Evolutionary conservation across 345 rosid genomes (phyloP).

Genomic region (Moringa oleifera): DNA sequence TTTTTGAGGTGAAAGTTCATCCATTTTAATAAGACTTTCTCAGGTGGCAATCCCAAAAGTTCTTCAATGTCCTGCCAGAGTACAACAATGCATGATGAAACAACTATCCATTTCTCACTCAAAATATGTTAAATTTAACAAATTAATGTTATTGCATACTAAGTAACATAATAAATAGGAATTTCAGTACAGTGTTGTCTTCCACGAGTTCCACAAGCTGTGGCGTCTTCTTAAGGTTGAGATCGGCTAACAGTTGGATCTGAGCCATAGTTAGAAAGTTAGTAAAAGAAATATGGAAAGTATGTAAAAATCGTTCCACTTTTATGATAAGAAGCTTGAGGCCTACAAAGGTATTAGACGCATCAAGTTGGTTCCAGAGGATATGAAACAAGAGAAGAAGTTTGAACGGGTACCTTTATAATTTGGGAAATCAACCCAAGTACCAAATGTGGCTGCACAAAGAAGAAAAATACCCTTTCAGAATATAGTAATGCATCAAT

Average conservation of each 20-base stretch:
- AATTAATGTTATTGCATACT: not conserved
- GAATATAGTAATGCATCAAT: slow-evolving; percentile 3
- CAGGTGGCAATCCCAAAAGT: slow-evolving; percentile 81
- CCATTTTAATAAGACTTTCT: slow-evolving; percentile 83
- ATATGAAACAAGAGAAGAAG: not conserved
- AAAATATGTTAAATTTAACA: not conserved
- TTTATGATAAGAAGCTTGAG: not conserved
- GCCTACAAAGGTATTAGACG: not conserved
- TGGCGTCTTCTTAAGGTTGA: slow-evolving; percentile 90
- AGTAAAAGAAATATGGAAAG: not conserved
- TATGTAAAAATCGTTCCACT: not conserved
- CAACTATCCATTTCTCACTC: not conserved
- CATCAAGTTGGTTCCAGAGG: not conserved
- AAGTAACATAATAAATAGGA: slow-evolving; percentile 9
- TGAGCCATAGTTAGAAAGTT: slow-evolving; percentile 20
- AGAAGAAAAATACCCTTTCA: slow-evolving; percentile 6
- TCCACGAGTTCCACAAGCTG: slow-evolving; percentile 91
- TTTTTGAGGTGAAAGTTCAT: slow-evolving; percentile 89
- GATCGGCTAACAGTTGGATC: slow-evolving; percentile 89
- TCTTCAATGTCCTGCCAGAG: slow-evolving; percentile 77
- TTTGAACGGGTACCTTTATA: slow-evolving; percentile 59
- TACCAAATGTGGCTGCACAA: slow-evolving; percentile 76
- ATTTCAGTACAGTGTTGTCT: slow-evolving; percentile 51
- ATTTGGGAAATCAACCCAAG: slow-evolving; percentile 93
- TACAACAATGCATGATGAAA: slow-evolving; percentile 6